phyloP scores from a whole-genome alignment of 805 yeast genomes.

The Wickerhamomyces canadensis region DNA sequence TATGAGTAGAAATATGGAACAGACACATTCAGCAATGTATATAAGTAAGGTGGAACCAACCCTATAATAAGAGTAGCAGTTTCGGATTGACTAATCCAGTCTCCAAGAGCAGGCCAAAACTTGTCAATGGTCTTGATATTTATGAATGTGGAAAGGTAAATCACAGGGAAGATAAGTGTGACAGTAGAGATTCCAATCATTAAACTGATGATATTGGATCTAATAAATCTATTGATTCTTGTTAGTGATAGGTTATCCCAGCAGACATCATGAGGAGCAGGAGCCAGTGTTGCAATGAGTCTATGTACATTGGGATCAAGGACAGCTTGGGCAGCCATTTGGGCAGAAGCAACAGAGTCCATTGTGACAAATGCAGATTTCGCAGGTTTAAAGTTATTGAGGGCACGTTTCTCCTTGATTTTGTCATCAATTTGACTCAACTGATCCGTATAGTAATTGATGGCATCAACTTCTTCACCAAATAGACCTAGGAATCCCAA shows the following conservation, averaged over 20 bases:
- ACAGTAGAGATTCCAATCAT: slow-evolving; percentile 50
- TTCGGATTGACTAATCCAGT: slow-evolving; percentile 51
- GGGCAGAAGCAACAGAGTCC: slow-evolving; percentile 94
- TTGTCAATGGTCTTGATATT: slow-evolving; percentile 73
- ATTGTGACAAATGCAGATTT: slow-evolving; percentile 91
- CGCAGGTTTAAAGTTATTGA: slow-evolving; percentile 57
- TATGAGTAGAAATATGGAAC: slow-evolving; percentile 85
- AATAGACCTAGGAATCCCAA: slow-evolving; percentile 46
- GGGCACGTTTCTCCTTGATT: slow-evolving; percentile 40
- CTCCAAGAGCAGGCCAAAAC: slow-evolving; percentile 81
- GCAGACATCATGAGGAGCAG: slow-evolving; percentile 91
- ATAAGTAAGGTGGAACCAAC: slow-evolving; percentile 83
- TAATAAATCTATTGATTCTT: slow-evolving; percentile 58
- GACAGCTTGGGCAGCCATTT: slow-evolving; percentile 93
- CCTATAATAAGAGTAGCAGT: slow-evolving; percentile 82
- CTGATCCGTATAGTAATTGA: slow-evolving; percentile 64
- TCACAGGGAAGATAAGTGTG: slow-evolving; percentile 76
- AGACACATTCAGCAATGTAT: slow-evolving; percentile 74
- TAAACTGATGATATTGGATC: slow-evolving; percentile 36
- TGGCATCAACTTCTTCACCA: slow-evolving; percentile 76
- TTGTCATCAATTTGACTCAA: slow-evolving; percentile 65
- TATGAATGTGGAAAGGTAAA: slow-evolving; percentile 76
- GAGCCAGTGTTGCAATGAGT: slow-evolving; percentile 80
- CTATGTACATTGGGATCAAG: slow-evolving; percentile 84
- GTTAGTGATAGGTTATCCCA: slow-evolving; percentile 88